Base-by-base conservation (phyloP, 768 basidiomycete species). In the Pleurotus cornucopiae region DNA sequence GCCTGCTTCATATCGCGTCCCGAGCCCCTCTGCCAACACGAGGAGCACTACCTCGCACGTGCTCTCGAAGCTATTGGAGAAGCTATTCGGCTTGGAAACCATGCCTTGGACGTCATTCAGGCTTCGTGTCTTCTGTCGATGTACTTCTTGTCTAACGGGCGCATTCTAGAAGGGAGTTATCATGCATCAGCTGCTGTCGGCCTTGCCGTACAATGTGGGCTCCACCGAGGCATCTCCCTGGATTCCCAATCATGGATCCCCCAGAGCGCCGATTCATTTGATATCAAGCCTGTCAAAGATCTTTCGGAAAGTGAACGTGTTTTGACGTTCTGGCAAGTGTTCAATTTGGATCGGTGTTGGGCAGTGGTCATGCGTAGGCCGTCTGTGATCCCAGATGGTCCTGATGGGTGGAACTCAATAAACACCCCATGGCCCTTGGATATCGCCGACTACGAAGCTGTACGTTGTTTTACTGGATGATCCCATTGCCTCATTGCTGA, bases 251-350 rank as follows among this genome's bases (percentile, higher is more conserved):
- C 51, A 23, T 53, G 51, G 51, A 60, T 68, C 67, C 59, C 74
- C 70, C 66, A 70, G 58, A 49, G 63, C 7, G 62, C 57, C 26
- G 73, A 77, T 46, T 62, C 64, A 3, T 77, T 77, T 58, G 78
- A 81, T 43, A 71, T 84, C 48, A 83, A 83, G 45, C 86, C 83
- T 2, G 71, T 81, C 1, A 82, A 81, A 64, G 71, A 78, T 40
- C 67, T 85, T 47, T 82, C 84, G 60, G 84, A 85, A 45, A 86
- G 85, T 46, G 88, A 91, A 64, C 76, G 87, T 41, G 84, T 90
- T 55, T 68, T 85, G 39, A 78, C 89, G 0, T 93, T 93, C 62
- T 93, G 90, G 90, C 88, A 91, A 65, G 87, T 89, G 9, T 93
- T 84, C 69, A 82, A 83, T 62, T 73, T 91, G 60, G 90, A 93